Base-by-base conservation (phyloP, 2,329 filamentous ascomycete genomes). In the Teratosphaeria destructans region DNA sequence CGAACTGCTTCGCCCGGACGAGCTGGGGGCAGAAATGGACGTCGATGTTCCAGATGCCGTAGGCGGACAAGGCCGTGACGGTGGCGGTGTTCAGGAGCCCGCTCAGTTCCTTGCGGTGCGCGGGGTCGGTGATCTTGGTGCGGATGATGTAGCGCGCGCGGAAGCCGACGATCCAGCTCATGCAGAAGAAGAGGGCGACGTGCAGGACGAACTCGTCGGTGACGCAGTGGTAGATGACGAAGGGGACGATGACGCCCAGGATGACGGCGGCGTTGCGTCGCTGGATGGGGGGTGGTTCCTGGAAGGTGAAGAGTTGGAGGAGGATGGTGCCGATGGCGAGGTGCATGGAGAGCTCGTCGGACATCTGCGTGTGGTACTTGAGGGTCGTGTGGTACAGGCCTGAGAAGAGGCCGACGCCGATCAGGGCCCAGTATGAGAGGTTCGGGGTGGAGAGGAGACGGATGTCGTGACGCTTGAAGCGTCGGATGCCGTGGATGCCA, bases 41-140 rank as follows among this genome's bases (percentile, higher is more conserved):
- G 70, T 95, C 90, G 57, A 94, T 69, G 60, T 83, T 85, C 90
- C 90, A 95, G 59, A 94, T 81, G 4, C 79, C 76, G 68, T 90
- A 95, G 0, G 88, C 89, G 0, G 60, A 52, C 16, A 68, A 32
- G 1, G 63, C 63, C 8, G 54, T 58, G n/a, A 35, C 26, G 26
- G 56, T 59, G 2, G 61, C 66, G 16, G 65, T 61, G 3, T 56
- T 63, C 43, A 65, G 56, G 23, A 68, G 54, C 12, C 56, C 52
- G 3, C 82, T 78, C 23, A 93, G 71, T 54, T 65, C 59, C 23
- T 57, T 58, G 12, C 62, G 59, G 27, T 67, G 60, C 16, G 57
- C 55, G 47, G 61, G 52, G 19, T 66, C 61, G n/a, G 58, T 60
- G 57, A 68, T 63, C 1, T 57, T 59, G 10, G 56, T 59, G 19